Base-by-base conservation (phyloP, 2,329 filamentous ascomycete genomes). In the Aspergillus neoniger region DNA sequence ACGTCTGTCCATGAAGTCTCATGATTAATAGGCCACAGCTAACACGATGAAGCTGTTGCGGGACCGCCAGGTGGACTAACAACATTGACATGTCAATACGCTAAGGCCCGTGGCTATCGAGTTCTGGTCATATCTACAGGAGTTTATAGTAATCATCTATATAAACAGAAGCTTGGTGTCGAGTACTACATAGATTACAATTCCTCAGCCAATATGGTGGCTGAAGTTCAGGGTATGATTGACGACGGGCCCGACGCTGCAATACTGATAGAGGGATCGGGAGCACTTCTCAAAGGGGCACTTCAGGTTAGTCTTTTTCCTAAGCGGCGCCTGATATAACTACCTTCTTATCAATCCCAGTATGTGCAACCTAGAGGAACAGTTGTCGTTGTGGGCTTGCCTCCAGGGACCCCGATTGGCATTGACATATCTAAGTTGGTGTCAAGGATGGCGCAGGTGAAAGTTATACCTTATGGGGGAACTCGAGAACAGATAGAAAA, bases 31-130 rank as follows among this genome's bases (percentile, higher is more conserved):
- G 6, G 6, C 0, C 5, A 57, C 21, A 9, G 28, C 8, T 49
- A 14, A 49, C 17, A 3, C 15, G 23, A 19, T 19, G 12, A 15
- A 58, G 56, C 56, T 28, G 25, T 58, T 36, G 56, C 48, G 2
- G 56, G 56, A 15, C 48, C 36, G 15, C 48, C 36, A 4, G 41
- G 56, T 5, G 56, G 56, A 9, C 17, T 54, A 12, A 50, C 49
- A 19, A 47, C 56, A 2, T 32, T 58, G 25, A 49, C 49, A 17
- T 58, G 56, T 39, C 56, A 58, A 49, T 58, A 53, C 25, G 56
- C 56, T 5, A 58, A 36, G n/a, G 56, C 56, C 38, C 30, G 36
- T 8, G 56, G 56, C 21, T 58, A 43, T 48, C 49, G 49, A 25
- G 38, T 58, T 4, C 23, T 58, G 7, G 56, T 28, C 5, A 39